Conservation (phyloP, 257 asterid species). For the Anisodus tanguticus region DNA sequence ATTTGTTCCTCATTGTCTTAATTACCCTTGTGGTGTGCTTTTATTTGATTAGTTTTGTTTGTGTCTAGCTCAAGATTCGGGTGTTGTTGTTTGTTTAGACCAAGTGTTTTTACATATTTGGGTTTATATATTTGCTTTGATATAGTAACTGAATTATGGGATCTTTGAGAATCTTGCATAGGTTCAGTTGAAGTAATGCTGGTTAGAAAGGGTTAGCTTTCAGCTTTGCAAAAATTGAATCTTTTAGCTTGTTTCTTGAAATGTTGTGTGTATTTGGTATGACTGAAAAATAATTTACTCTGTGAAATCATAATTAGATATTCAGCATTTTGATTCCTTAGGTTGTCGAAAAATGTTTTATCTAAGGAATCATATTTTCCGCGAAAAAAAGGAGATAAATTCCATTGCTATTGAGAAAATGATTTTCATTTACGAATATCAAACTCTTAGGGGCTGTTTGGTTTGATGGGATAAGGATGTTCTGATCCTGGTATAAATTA, state of each 20-base stretch:
- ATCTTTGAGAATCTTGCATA: background rate
- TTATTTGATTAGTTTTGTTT: background rate
- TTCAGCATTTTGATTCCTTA: background rate
- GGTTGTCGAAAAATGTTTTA: background rate
- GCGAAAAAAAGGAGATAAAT: background rate
- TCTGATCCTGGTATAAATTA: background rate
- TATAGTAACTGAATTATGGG: background rate
- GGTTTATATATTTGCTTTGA: background rate
- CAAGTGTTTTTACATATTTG: background rate
- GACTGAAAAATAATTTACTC: background rate
- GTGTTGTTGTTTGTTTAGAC: background rate
- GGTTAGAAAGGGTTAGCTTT: conserved; percentile 8
- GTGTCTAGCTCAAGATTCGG: background rate
- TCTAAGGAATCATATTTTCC: background rate
- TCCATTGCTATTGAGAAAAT: background rate
- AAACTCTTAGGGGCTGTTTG: background rate
- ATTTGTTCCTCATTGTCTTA: conserved; percentile 17
- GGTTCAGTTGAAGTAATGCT: background rate
- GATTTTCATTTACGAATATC: background rate
- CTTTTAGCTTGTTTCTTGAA: conserved; percentile 19
- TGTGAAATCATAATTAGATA: background rate
- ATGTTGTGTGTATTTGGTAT: background rate
- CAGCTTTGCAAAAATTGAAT: conserved; percentile 11
- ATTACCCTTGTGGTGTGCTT: conserved; percentile 12
- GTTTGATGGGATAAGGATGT: background rate